phyloP scores from a whole-genome alignment of 208 protist genomes.

The Borovskyia barvae region DNA sequence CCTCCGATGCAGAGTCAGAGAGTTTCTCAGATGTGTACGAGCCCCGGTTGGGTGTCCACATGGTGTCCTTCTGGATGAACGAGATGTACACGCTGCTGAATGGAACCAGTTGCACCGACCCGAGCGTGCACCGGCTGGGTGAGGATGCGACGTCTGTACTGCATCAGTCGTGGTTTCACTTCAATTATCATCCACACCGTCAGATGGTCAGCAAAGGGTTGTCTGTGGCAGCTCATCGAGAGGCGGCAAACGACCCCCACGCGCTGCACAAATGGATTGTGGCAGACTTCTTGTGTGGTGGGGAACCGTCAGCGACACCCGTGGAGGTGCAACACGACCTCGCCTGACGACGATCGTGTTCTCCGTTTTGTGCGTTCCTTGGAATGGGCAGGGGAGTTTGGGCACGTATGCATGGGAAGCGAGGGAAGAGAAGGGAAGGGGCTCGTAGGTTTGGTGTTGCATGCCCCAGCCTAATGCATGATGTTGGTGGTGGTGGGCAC shows the following conservation, averaged over 20 bases:
- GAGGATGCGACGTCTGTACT: constrained; percentile 21
- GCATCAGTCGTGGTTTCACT: constrained; percentile 59
- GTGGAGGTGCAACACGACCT: constrained; percentile 55
- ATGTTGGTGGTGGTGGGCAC: too few species aligned
- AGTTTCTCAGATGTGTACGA: constrained; percentile 84
- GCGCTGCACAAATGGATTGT: constrained; percentile 54
- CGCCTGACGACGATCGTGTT: constrained; percentile 16
- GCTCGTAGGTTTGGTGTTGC: too few species aligned
- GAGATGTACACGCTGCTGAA: constrained; percentile 77
- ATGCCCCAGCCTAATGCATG: too few species aligned
- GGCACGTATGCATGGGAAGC: too few species aligned
- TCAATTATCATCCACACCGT: constrained; percentile 58
- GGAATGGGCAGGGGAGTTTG: too few species aligned
- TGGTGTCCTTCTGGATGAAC: constrained; percentile 92
- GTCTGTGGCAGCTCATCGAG: constrained; percentile 48
- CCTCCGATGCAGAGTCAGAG: constrained; percentile 46
- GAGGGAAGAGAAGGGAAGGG: too few species aligned
- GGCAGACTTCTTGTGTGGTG: constrained; percentile 72
- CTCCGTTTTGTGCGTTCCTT: not conserved
- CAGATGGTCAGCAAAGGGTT: not conserved
- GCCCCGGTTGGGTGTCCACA: constrained; percentile 59
- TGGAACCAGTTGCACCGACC: constrained; percentile 45
- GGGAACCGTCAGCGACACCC: not conserved
- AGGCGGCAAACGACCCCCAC: constrained; percentile 52
- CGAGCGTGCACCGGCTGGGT: constrained; percentile 1